Conservation (phyloP, 2,329 filamentous ascomycete genomes). For the Conoideocrella luteorostrata region DNA sequence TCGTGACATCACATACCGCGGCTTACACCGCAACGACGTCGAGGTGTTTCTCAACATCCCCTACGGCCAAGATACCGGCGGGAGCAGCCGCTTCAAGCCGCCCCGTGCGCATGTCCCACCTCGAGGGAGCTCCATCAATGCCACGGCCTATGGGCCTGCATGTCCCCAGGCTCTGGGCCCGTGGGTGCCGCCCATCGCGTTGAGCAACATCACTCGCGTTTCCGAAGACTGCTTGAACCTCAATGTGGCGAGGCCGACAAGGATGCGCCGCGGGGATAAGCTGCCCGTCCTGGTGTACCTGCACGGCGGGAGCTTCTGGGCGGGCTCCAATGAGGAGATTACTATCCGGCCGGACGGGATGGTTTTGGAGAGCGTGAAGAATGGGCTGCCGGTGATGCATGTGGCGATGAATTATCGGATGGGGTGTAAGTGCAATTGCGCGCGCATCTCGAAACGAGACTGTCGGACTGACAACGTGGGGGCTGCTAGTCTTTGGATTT, state of each 20-base stretch:
- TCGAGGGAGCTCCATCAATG: conserved; percentile 28
- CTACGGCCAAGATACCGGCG: conserved; percentile 40
- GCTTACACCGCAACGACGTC: conserved; percentile 35
- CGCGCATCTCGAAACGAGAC: no score
- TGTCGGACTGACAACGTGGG: no score
- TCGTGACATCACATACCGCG: conserved; percentile 32
- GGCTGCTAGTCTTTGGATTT: conserved; percentile 25
- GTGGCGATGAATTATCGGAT: conserved; percentile 28
- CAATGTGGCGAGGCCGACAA: conserved; percentile 25
- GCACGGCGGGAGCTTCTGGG: conserved; percentile 27
- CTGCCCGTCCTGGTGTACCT: conserved; percentile 32
- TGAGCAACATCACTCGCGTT: conserved; percentile 30
- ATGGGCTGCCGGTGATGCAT: conserved; percentile 29
- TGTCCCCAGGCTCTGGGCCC: conserved; percentile 35
- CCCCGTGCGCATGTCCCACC: conserved; percentile 27
- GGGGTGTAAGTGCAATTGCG: conserved; percentile 14
- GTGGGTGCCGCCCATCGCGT: conserved; percentile 21
- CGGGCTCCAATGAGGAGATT: conserved; percentile 24
- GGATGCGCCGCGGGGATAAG: conserved; percentile 11
- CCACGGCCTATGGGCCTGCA: conserved; percentile 32
- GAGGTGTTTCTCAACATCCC: conserved; percentile 42
- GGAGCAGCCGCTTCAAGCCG: conserved; percentile 38
- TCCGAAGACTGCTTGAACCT: conserved; percentile 32
- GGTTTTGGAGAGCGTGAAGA: conserved; percentile 37
- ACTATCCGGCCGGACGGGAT: conserved; percentile 36